phyloP scores from a whole-genome alignment of 208 protist genomes.

The Trypanosoma scelopori region DNA sequence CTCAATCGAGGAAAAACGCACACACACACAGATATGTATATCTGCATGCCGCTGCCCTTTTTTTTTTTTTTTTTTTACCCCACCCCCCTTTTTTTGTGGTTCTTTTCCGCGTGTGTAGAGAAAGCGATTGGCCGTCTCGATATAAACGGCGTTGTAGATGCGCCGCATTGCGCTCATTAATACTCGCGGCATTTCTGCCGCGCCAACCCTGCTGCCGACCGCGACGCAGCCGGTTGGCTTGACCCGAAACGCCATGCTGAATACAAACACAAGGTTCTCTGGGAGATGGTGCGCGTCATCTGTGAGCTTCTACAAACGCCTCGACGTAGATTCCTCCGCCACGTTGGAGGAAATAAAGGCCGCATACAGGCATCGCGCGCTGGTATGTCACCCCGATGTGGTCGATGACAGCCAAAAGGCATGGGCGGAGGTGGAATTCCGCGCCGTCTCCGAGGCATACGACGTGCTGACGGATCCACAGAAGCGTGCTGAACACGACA shows the following conservation, averaged over 20 bases:
- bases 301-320: constrained; percentile 62
- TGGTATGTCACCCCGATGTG: constrained; percentile 47
- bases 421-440: constrained; percentile 36
- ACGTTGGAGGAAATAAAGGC: constrained; percentile 55
- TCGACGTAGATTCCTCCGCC: constrained; percentile 48
- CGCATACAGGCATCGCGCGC: constrained; percentile 35
- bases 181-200: neutral
- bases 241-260: neutral
- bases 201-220: neutral
- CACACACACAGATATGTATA: neutral
- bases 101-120: neutral
- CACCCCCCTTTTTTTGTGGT: no score
- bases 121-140: neutral
- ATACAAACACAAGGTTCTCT: constrained; percentile 21
- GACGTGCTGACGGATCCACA: constrained; percentile 36
- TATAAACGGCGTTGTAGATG: neutral
- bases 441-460: constrained; percentile 47
- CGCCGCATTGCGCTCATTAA: neutral
- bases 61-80: neutral
- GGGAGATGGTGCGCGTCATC: constrained; percentile 8
- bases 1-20: no score
- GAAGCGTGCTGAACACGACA: constrained; percentile 38
- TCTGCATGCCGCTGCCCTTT: neutral
- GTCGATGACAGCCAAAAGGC: constrained; percentile 23
- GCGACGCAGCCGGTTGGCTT: neutral